Base-by-base conservation (phyloP, 2,329 filamentous ascomycete genomes). In the Karstenula rhodostoma region DNA sequence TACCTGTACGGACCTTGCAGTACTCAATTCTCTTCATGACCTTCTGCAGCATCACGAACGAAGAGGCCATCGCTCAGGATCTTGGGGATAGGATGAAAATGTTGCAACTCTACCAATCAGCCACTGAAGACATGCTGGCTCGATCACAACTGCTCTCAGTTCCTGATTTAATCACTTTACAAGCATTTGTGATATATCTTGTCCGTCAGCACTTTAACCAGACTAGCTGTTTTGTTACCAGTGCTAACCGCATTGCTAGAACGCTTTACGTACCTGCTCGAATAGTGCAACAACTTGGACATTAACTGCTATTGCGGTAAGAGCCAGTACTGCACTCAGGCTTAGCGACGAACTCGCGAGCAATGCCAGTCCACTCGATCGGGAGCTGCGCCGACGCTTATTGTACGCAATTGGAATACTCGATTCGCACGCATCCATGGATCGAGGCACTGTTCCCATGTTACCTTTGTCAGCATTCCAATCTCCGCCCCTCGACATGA, bases 161-260 rank as follows among this genome's bases (percentile, higher is more conserved):
- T 22, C 61, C 61, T 19, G 53, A 64, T 23, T 40, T 64, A 12
- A 47, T 35, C 8, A 42, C 46, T 13, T 37, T 56, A 17, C 57
- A 60, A 50, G 61, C 58, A 33, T 63, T 61, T 19, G 54, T 63
- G 17, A 57, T 60, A 6, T 63, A 60, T 56, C 61, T 63, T 49
- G 61, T 63, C 29, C 32, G 58, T 49, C 15, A 29, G 7, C 12
- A 32, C 12, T 22, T 6, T 23, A 29, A 47, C 23, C 40, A 17
- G 17, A 44, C 22, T 8, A 17, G 22, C 19, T 4, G 27, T 12
- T n/a, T 17, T 23, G 8, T 8, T n/a, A n/a, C 22, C 5, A 7
- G 37, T 23, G 4, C 27, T 55, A 23, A 47, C 15, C 6, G 2
- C 19, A n/a, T 29, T 6, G 19, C 8, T 23, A 62, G 60, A 48